Base-by-base conservation (phyloP, 2,329 filamentous ascomycete species). In the Epichloe bromicola region DNA sequence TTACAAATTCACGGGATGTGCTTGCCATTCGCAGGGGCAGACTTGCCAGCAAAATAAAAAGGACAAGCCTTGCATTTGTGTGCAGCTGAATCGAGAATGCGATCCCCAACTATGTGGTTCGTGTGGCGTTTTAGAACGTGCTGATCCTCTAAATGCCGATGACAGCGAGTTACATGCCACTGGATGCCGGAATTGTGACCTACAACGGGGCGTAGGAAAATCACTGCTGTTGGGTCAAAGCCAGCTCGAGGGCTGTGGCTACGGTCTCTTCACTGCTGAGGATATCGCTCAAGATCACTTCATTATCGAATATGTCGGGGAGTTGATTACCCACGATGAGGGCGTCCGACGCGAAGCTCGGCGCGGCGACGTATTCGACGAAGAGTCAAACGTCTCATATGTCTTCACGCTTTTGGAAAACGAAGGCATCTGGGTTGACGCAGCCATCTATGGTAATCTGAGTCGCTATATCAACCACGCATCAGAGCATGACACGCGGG, bases 391-490 rank as follows among this genome's bases (percentile, higher is more conserved):
- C 57, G 75, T 80, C 4, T 83, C 80, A n/a, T 88, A 81, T 51
- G 70, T 80, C 34, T 82, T 82, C 52, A 80, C 77, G 1, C 66
- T 82, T 2, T 65, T 81, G 15, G 78, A 81, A 52, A 70, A 76
- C 19, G 78, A 80, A 56, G 78, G 78, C 41, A 79, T 79, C 38
- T 81, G 78, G 78, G 76, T 93, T 17, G 88, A 93, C 61, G 83
- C 82, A 6, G 86, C 84, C 19, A 80, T 81, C 41, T 85, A 85
- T 56, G 87, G 87, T 47, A 93, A 91, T 63, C 82, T 90, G 56
- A 83, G 85, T 45, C 80, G 88, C 4, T 93, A 89, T 66, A 88
- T 93, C 64, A 93, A 94, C 64, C 86, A 91, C 59, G 82, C 85
- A 14, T 73, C 74, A 1, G 71, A 74, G 46, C 63, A 65, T 43